Conservation (phyloP, 129 eudicot species). For the Pseudognaphalium luteoalbum region DNA sequence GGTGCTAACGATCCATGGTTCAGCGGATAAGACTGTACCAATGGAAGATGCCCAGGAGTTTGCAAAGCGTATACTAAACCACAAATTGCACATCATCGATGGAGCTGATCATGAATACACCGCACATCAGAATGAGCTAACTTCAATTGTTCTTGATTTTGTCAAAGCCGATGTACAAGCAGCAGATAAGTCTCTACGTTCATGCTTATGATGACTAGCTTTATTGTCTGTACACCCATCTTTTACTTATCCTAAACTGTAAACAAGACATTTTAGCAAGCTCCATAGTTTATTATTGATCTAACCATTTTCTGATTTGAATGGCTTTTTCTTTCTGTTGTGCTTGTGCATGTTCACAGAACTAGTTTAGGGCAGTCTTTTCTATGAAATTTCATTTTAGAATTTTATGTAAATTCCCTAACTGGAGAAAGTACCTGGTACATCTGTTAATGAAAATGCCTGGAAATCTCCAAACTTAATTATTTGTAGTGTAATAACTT, state of each 20-base stretch:
- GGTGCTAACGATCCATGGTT: conserved; percentile 75
- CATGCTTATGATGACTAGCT: conserved; percentile 42
- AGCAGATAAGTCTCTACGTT: conserved; percentile 21
- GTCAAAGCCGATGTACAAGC: conserved; percentile 29
- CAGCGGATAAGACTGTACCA: conserved; percentile 59
- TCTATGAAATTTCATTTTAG: too few relatives aligned
- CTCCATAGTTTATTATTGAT: too few relatives aligned
- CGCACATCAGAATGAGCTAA: conserved; percentile 49
- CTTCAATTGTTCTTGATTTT: conserved; percentile 57
- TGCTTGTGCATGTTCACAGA: too few relatives aligned
- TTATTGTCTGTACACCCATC: background rate
- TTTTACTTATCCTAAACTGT: background rate
- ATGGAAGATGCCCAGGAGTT: conserved; percentile 62
- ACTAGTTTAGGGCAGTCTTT: too few relatives aligned
- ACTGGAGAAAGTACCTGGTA: too few relatives aligned
- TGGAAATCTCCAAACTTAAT: too few relatives aligned
- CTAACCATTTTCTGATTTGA: too few relatives aligned
- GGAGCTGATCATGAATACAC: conserved; percentile 90
- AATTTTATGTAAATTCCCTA: too few relatives aligned
- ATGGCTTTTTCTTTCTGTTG: too few relatives aligned
- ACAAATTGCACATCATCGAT: conserved; percentile 50
- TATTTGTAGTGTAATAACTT: too few relatives aligned
- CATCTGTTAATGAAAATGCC: too few relatives aligned
- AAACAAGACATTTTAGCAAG: too few relatives aligned
- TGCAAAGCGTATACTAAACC: conserved; percentile 51